Evolutionary conservation across 768 basidiomycete genomes (phyloP).

Genomic region (Kwoniella pini): DNA sequence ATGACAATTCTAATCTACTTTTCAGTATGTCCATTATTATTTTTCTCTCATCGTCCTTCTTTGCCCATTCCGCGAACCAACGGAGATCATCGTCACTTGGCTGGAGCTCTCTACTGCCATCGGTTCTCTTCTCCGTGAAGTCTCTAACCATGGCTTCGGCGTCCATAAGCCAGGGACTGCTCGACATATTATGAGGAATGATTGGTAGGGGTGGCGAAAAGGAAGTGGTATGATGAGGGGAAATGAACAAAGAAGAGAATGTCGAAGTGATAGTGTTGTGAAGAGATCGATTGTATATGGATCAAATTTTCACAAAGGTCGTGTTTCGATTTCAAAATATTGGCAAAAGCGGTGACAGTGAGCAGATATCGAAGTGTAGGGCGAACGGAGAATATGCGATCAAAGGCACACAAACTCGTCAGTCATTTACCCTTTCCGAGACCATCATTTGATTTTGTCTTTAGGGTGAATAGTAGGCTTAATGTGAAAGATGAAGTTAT

Average conservation of each 20-base stretch:
- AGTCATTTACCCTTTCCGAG: not conserved
- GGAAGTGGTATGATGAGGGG: not conserved
- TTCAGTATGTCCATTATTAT: slow-evolving; percentile 44
- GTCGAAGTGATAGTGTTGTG: not conserved
- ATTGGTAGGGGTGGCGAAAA: not conserved
- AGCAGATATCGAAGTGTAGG: not conserved
- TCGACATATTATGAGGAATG: not conserved
- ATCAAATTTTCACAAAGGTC: not conserved
- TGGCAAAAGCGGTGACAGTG: not conserved
- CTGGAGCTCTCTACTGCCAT: slow-evolving; percentile 29
- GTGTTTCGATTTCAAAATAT: slow-evolving; percentile 1
- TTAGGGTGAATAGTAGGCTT: too few relatives aligned
- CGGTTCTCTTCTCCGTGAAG: slow-evolving; percentile 34
- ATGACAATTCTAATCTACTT: slow-evolving; percentile 34
- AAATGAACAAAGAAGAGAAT: not conserved
- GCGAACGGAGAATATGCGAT: slow-evolving; percentile 2
- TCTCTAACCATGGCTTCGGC: slow-evolving; percentile 35
- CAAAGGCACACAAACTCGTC: slow-evolving; percentile 13
- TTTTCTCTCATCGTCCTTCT: slow-evolving; percentile 39
- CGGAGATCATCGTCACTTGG: slow-evolving; percentile 21
- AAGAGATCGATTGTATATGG: not conserved
- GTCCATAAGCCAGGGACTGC: slow-evolving; percentile 30
- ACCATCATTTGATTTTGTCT: not conserved
- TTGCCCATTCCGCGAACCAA: slow-evolving; percentile 34
- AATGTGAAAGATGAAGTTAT: not conserved